phyloP scores from a whole-genome alignment of 306 rosid species.

The Quercus cerris region DNA sequence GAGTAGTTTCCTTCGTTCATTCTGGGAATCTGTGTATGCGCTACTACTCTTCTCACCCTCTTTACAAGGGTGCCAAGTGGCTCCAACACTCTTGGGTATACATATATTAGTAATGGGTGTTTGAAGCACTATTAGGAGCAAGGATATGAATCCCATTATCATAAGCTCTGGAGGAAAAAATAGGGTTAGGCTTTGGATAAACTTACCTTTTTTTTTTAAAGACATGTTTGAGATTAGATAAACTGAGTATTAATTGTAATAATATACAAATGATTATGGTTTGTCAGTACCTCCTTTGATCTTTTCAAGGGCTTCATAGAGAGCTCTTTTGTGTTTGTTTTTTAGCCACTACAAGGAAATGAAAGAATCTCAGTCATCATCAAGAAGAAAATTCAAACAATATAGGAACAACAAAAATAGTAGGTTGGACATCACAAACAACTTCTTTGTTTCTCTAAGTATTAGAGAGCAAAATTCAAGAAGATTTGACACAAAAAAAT shows the following conservation, averaged over 20 bases:
- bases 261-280: too few relatives aligned
- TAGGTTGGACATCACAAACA: too few relatives aligned
- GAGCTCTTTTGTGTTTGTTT: conserved; percentile 37
- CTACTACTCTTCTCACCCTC: not conserved
- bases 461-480: too few relatives aligned
- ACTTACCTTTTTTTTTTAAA: not conserved
- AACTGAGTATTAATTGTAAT: too few relatives aligned
- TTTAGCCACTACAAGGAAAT: conserved; percentile 34
- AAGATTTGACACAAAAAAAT: too few relatives aligned
- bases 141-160: conserved; percentile 56
- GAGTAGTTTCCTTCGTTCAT: conserved; percentile 19
- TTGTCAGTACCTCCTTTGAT: conserved; percentile 38
- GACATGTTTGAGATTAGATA: not conserved
- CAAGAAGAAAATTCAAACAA: not conserved
- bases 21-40: not conserved
- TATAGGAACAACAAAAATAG: too few relatives aligned
- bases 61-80: conserved; percentile 47
- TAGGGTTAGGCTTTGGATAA: conserved; percentile 10
- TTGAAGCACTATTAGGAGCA: conserved; percentile 43
- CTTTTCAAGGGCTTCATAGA: conserved; percentile 53
- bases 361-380: not conserved
- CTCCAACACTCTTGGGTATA: conserved; percentile 28
- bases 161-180: conserved; percentile 39
- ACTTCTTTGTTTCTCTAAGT: too few relatives aligned
- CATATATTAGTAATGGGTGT: conserved; percentile 23